Evolutionary conservation across 768 basidiomycete genomes (phyloP), one percentile per base, ranked within the genome.

Genomic region (Russula abietina): DNA sequence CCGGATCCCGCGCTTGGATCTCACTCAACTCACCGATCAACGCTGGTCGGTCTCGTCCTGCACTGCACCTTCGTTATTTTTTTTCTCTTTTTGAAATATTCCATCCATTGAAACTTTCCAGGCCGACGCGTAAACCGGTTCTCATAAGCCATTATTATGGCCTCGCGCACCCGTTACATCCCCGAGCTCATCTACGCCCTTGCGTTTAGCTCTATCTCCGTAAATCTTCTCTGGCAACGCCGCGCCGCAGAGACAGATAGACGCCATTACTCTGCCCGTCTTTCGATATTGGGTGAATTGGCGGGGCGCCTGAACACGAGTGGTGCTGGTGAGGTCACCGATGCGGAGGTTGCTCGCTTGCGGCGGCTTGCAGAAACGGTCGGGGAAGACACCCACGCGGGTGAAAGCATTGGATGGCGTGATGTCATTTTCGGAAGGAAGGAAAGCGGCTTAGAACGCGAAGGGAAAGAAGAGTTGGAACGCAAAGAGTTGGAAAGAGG

Each of bases 161-260:
- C 66, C 67, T 61, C 65, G 24, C 65, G 69, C 59, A 55, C 67
- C 8, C 69, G 71, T 8, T 88, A 88, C 74, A 70, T 86, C 61
- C 85, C 84, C 32, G 86, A 89, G 67, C 75, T 86, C 57, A 57
- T 88, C 65, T 89, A 83, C 71, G 82, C 86, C 36, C 74, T 85
- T 51, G 86, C 85, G 10, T 76, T 88, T 68, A 83, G 81, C 52
- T 87, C 87, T 26, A 71, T 88, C 63, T 83, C 86, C 32, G 83
- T 87, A 60, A 87, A 90, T 72, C 75, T 87, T 30, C 78, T 88
- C 43, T 78, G 74, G 69, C 79, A 82, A 57, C 78, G 83, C 62
- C 80, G 77, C 54, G 68, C 69, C 0, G 75, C 77, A 39, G 79
- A 78, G 51, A 83, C 83, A 48, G 83, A 87, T 61, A 79, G 79